Evolutionary conservation across 1,139 yeast genomes (phyloP), one percentile per base, ranked within the genome.

Genomic region (Suhomyces kunorum): DNA sequence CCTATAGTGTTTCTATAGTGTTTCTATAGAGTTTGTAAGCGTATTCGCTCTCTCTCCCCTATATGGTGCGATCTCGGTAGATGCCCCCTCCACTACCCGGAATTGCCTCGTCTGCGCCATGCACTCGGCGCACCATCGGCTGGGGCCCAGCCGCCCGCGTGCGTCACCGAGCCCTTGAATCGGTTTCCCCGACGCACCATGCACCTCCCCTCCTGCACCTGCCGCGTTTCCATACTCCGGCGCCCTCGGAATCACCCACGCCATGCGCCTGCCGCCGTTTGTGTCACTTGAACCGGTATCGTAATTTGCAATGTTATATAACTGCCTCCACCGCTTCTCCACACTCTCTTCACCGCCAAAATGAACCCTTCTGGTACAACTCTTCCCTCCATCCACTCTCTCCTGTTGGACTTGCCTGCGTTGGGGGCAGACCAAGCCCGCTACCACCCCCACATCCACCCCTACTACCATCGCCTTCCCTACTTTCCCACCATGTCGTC

Each of bases 381-480:
- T 39, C 52, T 61, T 22, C 70, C 70, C 8, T 57, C 64, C 34
- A 62, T 64, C 36, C 63, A 59, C 36, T 53, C 62, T 23, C 56
- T 63, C 40, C 57, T 50, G 46, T 57, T 63, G 53, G 64, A 59
- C 30, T 47, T 61, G 38, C 63, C 63, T 7, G 41, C 43, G 15
- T 36, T 40, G 19, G 42, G 38, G 33, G 39, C 19, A 26, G 49
- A 31, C 13, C 38, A 41, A 19, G 22, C 33, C 16, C 24, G 33
- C 17, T 41, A 37, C 31, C 42, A 35, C n/a, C 26, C 23, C 40
- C 44, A 19, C 31, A 39, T 31, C 31, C 43, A 17, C 14, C 40
- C 14, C 11, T 25, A 40, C 20, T 32, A 34, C 34, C 43, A 41
- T 12, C 13, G 34, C 9, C 34, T 25, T 18, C 39, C 35, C 20